A percentile compares a stretch with the other conserved stretches of the same genome.
Evolutionary conservation across 371 early-diverging fungal species (phyloP).

Genomic region (Edhazardia aedis): DNA sequence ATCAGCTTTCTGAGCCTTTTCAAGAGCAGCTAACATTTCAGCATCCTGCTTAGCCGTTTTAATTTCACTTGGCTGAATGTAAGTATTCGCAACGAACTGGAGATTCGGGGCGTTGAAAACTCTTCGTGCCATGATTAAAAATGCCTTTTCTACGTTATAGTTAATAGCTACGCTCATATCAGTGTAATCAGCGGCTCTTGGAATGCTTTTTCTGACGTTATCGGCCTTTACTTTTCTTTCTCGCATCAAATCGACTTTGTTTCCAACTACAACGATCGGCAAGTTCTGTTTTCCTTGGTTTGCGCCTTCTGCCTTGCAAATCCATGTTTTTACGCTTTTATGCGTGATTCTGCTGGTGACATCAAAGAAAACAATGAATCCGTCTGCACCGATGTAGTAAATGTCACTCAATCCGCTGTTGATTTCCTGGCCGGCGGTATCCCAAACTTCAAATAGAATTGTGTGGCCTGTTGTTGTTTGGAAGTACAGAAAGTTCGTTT

Average conservation of each 20-base stretch:
- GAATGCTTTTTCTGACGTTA: slow-evolving; percentile 59
- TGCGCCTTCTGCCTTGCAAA: slow-evolving; percentile 89
- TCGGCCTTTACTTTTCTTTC: slow-evolving; percentile 98
- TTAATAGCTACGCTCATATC: slow-evolving; percentile 94
- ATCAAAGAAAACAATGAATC: slow-evolving; percentile 99
- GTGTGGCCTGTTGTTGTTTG: slow-evolving; percentile 70
- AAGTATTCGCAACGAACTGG: slow-evolving; percentile 86
- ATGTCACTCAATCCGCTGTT: slow-evolving; percentile 98
- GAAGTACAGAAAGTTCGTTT: slow-evolving; percentile 83
- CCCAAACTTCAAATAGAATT: slow-evolving; percentile 72
- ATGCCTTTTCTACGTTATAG: slow-evolving; percentile 99
- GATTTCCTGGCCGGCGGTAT: slow-evolving; percentile 98
- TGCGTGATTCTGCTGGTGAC: slow-evolving; percentile 96
- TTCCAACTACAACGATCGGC: slow-evolving; percentile 97
- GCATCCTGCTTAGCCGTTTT: too few relatives aligned
- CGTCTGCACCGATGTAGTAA: slow-evolving; percentile 96
- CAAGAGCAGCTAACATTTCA: too few relatives aligned
- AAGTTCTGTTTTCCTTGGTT: slow-evolving; percentile 57
- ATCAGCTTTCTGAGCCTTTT: too few relatives aligned
- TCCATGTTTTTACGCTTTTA: slow-evolving; percentile 99
- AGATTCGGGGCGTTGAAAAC: slow-evolving; percentile 71
- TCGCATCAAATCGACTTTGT: slow-evolving; percentile 96
- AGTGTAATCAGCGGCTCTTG: slow-evolving; percentile 76
- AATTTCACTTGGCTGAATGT: slow-evolving; percentile 85
- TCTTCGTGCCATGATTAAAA: slow-evolving; percentile 91